phyloP scores from a whole-genome alignment of 768 basidiomycete genomes.

The Tricholoma flavovirens region DNA sequence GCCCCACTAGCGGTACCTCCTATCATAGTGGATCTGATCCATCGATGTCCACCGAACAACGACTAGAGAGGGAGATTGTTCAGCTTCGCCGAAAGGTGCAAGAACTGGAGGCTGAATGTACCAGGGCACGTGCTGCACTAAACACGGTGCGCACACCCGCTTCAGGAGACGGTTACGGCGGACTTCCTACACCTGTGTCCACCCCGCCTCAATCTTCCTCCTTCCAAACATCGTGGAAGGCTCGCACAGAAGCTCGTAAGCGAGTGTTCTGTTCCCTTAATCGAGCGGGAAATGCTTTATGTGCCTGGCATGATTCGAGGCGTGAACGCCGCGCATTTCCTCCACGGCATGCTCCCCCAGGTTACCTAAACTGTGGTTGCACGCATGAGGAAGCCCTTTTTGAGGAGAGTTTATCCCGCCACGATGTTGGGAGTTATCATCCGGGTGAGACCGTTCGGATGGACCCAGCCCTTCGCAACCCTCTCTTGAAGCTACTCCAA shows the following conservation, averaged over 20 bases:
- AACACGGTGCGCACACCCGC: constrained; percentile 15
- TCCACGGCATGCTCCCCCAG: constrained; percentile 73
- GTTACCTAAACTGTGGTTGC: constrained; percentile 82
- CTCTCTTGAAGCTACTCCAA: constrained; percentile 66
- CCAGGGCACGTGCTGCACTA: constrained; percentile 37
- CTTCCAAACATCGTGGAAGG: constrained; percentile 62
- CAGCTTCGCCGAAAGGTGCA: constrained; percentile 51
- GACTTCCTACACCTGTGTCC: constrained; percentile 19
- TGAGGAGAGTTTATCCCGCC: constrained; percentile 76
- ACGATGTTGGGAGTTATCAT: constrained; percentile 74
- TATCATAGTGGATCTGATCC: constrained; percentile 34
- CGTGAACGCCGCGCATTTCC: constrained; percentile 74
- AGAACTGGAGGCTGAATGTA: constrained; percentile 59
- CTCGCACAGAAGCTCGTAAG: constrained; percentile 67
- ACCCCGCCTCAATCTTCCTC: constrained; percentile 36
- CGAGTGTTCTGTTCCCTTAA: constrained; percentile 76
- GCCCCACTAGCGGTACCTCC: constrained; percentile 31
- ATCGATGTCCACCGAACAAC: constrained; percentile 16
- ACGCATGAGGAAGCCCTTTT: constrained; percentile 81
- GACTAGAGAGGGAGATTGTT: constrained; percentile 45
- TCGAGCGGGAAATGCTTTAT: constrained; percentile 82
- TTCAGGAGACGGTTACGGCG: constrained; percentile 9
- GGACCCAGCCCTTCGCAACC: constrained; percentile 83
- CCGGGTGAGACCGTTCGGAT: constrained; percentile 84
- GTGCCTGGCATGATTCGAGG: constrained; percentile 87